Percentiles rank a stretch among this genome's conserved stretches.
Conservation (phyloP, 208 protist genomes). For the Acanthamoeba triangularis region DNA sequence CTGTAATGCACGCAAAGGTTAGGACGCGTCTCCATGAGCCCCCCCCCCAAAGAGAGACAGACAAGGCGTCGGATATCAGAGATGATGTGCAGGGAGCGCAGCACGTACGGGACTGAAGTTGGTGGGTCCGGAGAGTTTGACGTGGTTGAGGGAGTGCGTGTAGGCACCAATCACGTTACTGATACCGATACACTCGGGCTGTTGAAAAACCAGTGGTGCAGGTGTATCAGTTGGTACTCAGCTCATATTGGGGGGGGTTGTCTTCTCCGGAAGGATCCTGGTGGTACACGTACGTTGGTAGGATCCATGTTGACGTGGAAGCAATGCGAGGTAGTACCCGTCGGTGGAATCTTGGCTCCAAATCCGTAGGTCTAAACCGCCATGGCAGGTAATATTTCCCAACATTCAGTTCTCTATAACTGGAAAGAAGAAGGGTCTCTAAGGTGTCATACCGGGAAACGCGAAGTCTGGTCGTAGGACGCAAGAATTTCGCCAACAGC, state of each 20-base stretch:
- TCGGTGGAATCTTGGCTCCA: slow-evolving; percentile 50
- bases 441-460: not conserved
- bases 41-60: too few relatives aligned
- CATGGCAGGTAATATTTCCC: not conserved
- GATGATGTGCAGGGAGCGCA: too few relatives aligned
- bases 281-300: slow-evolving; percentile 38
- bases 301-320: slow-evolving; percentile 68
- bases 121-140: slow-evolving; percentile 90
- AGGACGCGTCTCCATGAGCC: too few relatives aligned
- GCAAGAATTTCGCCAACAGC: slow-evolving; percentile 76
- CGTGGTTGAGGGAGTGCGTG: slow-evolving; percentile 77
- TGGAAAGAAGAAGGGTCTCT: too few relatives aligned
- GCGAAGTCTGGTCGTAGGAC: slow-evolving; percentile 33
- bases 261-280: too few relatives aligned
- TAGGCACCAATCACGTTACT: slow-evolving; percentile 90
- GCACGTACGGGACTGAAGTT: slow-evolving; percentile 87
- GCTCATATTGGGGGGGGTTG: too few relatives aligned
- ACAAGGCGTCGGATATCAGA: too few relatives aligned
- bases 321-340: not conserved
- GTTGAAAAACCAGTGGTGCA: not conserved
- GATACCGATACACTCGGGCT: slow-evolving; percentile 88
- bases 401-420: too few relatives aligned
- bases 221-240: too few relatives aligned
- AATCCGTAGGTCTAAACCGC: slow-evolving; percentile 15
- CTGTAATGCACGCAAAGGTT: too few relatives aligned